Evolutionary conservation across 2,329 filamentous ascomycete species (phyloP).

Genomic region (Talaromyces verruculosus): DNA sequence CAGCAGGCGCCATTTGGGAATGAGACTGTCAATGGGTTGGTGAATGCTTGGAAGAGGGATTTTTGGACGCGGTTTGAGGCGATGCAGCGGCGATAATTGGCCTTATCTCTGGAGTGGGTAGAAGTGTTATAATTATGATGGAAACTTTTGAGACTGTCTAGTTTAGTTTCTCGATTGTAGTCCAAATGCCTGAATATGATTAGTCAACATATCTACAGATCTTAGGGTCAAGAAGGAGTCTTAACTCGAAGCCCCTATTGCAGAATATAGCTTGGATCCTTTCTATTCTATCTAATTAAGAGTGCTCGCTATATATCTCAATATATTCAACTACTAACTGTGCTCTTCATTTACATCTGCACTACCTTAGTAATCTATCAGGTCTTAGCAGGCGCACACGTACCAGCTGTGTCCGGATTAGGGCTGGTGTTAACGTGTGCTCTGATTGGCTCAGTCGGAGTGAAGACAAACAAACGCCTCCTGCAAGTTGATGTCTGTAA

Average conservation of each 20-base stretch:
- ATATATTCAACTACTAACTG: too few relatives aligned
- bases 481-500: neutral
- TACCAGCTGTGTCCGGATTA: neutral
- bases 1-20: neutral
- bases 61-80: neutral
- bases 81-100: neutral
- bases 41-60: constrained; percentile 3
- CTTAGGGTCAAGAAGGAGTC: neutral
- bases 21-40: neutral
- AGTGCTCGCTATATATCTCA: too few relatives aligned
- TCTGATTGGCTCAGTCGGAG: neutral
- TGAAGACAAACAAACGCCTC: neutral
- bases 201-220: neutral
- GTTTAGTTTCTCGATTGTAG: too few relatives aligned
- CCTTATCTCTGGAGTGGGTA: neutral
- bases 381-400: too few relatives aligned
- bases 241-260: neutral
- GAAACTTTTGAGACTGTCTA: neutral
- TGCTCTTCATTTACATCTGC: too few relatives aligned
- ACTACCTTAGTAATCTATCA: neutral
- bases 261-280: too few relatives aligned
- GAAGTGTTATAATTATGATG: neutral
- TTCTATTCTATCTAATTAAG: too few relatives aligned
- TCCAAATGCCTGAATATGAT: too few relatives aligned
- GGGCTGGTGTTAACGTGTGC: neutral